A percentile compares a stretch with the other conserved stretches of the same genome.
These are phyloP conservation scores for Xylariaceae sp. DNA, from an alignment of 2,329 filamentous ascomycete species.

Conservation along the genomic window DNA sequence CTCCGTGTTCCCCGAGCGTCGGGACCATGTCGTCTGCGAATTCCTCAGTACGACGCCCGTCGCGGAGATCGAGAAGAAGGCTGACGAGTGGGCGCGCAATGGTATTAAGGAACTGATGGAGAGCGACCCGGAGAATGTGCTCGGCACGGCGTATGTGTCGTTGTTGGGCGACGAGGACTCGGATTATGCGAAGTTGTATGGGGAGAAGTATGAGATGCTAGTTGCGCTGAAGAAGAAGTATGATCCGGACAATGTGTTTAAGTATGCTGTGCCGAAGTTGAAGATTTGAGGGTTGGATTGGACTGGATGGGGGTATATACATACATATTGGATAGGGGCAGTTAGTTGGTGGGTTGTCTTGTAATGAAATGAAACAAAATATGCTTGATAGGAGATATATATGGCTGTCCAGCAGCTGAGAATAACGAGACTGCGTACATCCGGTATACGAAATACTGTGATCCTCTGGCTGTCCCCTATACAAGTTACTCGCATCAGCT, in stretches of 20 bases:
- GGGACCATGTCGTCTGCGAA: conserved; percentile 35
- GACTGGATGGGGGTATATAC: not conserved
- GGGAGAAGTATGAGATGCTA: conserved; percentile 24
- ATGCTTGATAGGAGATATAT: no score
- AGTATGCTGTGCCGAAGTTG: conserved; percentile 20
- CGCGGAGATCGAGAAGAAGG: conserved; percentile 23
- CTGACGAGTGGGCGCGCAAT: conserved; percentile 24
- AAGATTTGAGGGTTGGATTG: conserved; percentile 1
- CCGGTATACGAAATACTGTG: no score
- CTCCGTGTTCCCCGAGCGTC: conserved; percentile 29
- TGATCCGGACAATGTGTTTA: conserved; percentile 36
- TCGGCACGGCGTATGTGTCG: conserved; percentile 32
- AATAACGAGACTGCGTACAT: no score
- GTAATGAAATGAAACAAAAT: no score
- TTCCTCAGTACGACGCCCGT: conserved; percentile 28
- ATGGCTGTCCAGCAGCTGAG: no score
- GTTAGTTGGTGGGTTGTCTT: no score
- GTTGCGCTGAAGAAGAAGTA: conserved; percentile 32
- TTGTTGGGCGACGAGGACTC: conserved; percentile 28
- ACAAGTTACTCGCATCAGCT: no score
- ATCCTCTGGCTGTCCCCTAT: no score
- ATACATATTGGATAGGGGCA: no score
- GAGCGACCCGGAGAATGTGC: conserved; percentile 24
- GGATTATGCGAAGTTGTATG: conserved; percentile 31
- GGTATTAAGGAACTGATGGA: conserved; percentile 19